Evolutionary conservation across 306 rosid genomes (phyloP).

Genomic region (Mimosa pudica): DNA sequence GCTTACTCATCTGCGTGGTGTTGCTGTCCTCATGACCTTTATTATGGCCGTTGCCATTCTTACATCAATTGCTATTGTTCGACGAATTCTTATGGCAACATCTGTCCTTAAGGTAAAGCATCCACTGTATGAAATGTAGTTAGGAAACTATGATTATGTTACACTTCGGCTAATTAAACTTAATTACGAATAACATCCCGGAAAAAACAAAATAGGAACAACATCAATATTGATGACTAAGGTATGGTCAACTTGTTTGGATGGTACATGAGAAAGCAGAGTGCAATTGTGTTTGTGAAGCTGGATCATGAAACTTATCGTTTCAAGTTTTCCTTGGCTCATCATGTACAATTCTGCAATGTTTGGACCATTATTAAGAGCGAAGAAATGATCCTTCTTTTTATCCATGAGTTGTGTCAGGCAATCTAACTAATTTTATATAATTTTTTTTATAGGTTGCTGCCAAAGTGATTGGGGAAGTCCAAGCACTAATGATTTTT

Average conservation of each 20-base stretch:
- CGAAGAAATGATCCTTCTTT: slow-evolving; percentile 14
- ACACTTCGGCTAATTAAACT: background rate
- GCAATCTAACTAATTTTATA: slow-evolving; percentile 22
- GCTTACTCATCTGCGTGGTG: slow-evolving; percentile 74
- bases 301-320: background rate
- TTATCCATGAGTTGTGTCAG: slow-evolving; percentile 12
- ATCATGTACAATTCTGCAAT: slow-evolving; percentile 7
- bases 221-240: background rate
- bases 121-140: slow-evolving; percentile 22
- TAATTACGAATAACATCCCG: background rate
- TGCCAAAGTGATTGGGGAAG: slow-evolving; percentile 98
- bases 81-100: slow-evolving; percentile 97
- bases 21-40: slow-evolving; percentile 81
- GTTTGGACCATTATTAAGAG: background rate
- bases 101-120: slow-evolving; percentile 93
- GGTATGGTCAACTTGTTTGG: slow-evolving; percentile 7
- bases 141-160: slow-evolving; percentile 19
- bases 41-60: slow-evolving; percentile 78
- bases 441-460: slow-evolving; percentile 69
- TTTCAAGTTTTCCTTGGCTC: background rate
- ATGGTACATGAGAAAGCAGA: background rate
- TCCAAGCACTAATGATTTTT: slow-evolving; percentile 85
- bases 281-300: background rate
- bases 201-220: background rate
- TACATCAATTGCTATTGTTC: slow-evolving; percentile 88